Evolutionary conservation across 805 yeast genomes (phyloP), one percentile per base, ranked within the genome.

Genomic region (Cyberlindnera samutprakarnensis): DNA sequence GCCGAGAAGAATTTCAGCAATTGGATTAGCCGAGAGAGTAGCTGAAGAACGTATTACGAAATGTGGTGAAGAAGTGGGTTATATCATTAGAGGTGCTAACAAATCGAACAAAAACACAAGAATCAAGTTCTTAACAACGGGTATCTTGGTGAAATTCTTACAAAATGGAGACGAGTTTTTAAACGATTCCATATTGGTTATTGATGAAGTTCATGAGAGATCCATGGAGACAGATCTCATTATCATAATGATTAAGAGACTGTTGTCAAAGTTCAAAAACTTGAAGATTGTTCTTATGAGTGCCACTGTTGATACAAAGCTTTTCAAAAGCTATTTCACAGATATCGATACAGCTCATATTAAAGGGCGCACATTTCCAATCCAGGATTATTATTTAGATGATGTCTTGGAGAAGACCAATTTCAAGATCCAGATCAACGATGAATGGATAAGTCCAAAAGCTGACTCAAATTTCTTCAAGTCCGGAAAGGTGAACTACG

Each of bases 141-240:
- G 97, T 69, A 92, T 90, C 5, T 64, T 90, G 28, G 70, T 90
- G 18, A 68, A 96, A 39, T 81, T 88, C 77, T 63, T 88, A 17
- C 96, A 88, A 52, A 57, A 66, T 11, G 51, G 50, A 26, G 40
- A 41, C 7, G 52, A 55, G 2, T 57, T 74, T 30, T 69, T 82
- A 38, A 62, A 66, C 11, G 59, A 70, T 33, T 57, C 88, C 13
- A 75, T 78, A 20, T 71, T 88, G 23, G 76, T 88, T 25, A 75
- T 88, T 24, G 97, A 90, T 64, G 97, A 90, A 58, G 97, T 90
- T n/a, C 97, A 90, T 54, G 97, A 90, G 57, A 62, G 97, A 43
- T 86, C 96, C 0, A 73, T 88, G 35, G 97, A 90, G 47, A 76
- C 88, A 38, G 97, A 90, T 55, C 76, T 88, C 35, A 62, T 90